Base-by-base conservation (phyloP, 805 yeast genomes). In the Torulaspora gathmanii region DNA sequence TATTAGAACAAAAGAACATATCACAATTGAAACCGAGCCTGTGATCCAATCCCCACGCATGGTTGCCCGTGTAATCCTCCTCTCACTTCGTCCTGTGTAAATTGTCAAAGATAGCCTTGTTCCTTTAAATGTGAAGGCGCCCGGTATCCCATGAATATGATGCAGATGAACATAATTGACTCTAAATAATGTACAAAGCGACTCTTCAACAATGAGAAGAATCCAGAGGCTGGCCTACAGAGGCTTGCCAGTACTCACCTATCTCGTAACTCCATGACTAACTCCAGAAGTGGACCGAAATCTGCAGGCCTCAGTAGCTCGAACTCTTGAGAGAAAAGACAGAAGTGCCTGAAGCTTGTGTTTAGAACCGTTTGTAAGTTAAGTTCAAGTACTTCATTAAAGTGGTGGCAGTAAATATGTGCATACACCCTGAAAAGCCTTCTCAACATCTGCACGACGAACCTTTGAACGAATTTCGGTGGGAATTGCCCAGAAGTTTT, bases 401-500 rank as follows among this genome's bases (percentile, higher is more conserved):
- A 91, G 65, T 93, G 99, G 61, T 93, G 98, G 61, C 99, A 93
- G 67, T 93, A 93, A 35, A 93, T 86, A 68, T 93, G 99, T 1
- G 99, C 98, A 61, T 93, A 93, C 3, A 93, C 89, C 63, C 99
- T 77, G 67, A 90, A 93, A 40, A 93, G 71, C 54, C 99, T 78
- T 67, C 91, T 88, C 73, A 93, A 79, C 37, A 93, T 87, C 15
- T 95, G 90, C 58, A 82, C 84, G 35, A 88, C 86, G 50, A 87
- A 74, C 39, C 50, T 58, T 6, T 81, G 75, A 17, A 81, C 80
- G 58, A 95, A 90, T 54, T 83, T 87, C 41, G 80, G 80, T 6
- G 96, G 93, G 66, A 93, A 93, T 2, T 95, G 89, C n/a, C 86
- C 90, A 12, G 95, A 95, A 57, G 82, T 77, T 64, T 87, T 87